These are phyloP conservation scores for Neurospora africana DNA, from an alignment of 495 filamentous ascomycete species.

Conservation along the genomic window DNA sequence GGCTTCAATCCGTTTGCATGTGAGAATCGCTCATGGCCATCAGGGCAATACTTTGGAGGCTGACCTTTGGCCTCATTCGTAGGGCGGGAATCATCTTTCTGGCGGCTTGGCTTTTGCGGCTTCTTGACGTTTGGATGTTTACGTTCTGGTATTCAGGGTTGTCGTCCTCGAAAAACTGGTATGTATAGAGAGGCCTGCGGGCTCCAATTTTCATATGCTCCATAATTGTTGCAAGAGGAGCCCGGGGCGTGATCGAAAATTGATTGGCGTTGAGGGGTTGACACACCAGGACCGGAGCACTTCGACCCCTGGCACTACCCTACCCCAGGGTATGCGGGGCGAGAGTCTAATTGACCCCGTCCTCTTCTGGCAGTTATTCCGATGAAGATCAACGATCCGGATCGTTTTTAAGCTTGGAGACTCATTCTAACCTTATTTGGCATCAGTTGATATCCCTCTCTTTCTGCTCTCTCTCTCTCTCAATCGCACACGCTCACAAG, in stretches of 20 bases:
- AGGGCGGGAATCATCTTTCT: not conserved
- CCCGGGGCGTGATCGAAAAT: conserved; percentile 13
- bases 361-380: conserved; percentile 19
- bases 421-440: not conserved
- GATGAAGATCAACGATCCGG: not conserved
- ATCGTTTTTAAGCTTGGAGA: not conserved
- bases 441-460: not conserved
- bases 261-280: conserved; percentile 3
- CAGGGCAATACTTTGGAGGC: not conserved
- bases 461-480: too few species aligned
- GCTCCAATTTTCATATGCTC: conserved; percentile 24
- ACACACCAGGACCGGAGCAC: not conserved
- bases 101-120: not conserved
- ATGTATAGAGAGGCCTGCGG: not conserved
- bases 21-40: not conserved
- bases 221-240: conserved; percentile 8
- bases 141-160: not conserved
- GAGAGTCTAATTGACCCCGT: not conserved
- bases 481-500: not conserved
- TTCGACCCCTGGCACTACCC: conserved; percentile 10
- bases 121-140: not conserved
- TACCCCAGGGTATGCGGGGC: conserved; percentile 13
- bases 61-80: not conserved
- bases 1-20: not conserved
- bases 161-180: not conserved